Evolutionary conservation across 768 basidiomycete genomes (phyloP).

Genomic region (Boletus sp.): DNA sequence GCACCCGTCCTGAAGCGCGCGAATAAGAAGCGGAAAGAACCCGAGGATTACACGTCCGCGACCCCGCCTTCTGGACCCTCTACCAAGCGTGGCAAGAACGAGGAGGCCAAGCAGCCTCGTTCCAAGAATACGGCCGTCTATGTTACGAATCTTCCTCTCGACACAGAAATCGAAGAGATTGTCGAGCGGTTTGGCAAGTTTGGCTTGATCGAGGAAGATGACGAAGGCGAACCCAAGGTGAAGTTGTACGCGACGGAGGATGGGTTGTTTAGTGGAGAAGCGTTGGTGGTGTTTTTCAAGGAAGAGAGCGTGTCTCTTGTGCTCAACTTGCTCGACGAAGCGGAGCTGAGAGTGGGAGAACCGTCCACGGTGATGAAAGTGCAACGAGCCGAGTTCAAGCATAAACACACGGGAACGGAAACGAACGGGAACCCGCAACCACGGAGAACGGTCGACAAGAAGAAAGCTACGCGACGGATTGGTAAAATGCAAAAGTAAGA

Average conservation of each 20-base stretch:
- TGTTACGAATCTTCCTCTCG: constrained; percentile 76
- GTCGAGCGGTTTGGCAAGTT: constrained; percentile 86
- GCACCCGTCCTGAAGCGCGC: constrained; percentile 79
- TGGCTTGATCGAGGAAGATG: constrained; percentile 90
- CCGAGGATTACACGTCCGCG: constrained; percentile 65
- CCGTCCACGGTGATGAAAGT: constrained; percentile 70
- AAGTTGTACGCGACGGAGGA: constrained; percentile 92
- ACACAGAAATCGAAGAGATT: constrained; percentile 72
- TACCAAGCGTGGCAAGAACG: constrained; percentile 66
- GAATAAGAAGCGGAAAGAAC: constrained; percentile 77
- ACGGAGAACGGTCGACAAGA: constrained; percentile 70
- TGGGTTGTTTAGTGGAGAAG: constrained; percentile 90
- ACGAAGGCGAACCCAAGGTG: constrained; percentile 87
- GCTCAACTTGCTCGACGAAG: constrained; percentile 82
- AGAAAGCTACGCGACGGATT: constrained; percentile 68
- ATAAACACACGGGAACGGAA: constrained; percentile 52
- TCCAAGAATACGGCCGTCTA: constrained; percentile 94
- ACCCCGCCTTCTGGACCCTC: constrained; percentile 49
- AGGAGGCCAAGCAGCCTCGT: constrained; percentile 47
- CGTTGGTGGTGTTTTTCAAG: constrained; percentile 94
- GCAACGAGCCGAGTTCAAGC: constrained; percentile 70
- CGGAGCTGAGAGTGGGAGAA: constrained; percentile 83
- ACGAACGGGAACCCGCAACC: constrained; percentile 43
- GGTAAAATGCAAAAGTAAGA: constrained; percentile 83
- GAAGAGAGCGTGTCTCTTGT: constrained; percentile 92